phyloP scores from a whole-genome alignment of 2,329 filamentous ascomycete genomes.

The Aurifilum marmelostoma region DNA sequence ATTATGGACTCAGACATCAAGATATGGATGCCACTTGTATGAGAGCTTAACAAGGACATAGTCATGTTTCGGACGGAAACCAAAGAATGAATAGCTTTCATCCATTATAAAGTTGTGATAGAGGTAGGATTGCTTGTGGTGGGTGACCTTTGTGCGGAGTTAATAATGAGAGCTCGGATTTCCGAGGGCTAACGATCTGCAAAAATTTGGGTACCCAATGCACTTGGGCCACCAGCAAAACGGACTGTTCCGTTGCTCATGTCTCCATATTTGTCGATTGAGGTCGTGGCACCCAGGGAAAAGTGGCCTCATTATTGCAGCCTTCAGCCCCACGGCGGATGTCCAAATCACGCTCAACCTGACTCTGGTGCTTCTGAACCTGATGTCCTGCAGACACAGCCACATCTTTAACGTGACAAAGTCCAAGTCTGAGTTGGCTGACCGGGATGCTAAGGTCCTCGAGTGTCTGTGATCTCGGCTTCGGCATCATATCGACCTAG shows the following conservation, averaged over 20 bases:
- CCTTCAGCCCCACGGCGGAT: neutral
- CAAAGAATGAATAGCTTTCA: neutral
- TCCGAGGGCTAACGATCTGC: neutral
- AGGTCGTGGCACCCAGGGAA: neutral
- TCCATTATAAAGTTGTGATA: neutral
- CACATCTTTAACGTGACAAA: slow-evolving; percentile 4
- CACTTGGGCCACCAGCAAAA: neutral
- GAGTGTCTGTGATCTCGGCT: neutral
- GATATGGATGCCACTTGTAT: no score
- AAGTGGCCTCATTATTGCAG: neutral
- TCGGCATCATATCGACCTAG: neutral
- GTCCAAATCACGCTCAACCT: neutral
- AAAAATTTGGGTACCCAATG: neutral
- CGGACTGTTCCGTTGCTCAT: neutral
- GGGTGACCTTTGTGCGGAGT: neutral
- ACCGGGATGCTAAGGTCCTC: neutral
- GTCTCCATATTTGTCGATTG: neutral
- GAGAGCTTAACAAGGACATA: neutral
- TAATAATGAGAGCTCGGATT: neutral
- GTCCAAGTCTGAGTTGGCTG: neutral
- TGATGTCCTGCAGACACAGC: neutral
- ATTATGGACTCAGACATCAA: no score
- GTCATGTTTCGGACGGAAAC: neutral
- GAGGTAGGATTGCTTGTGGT: neutral
- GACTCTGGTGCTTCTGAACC: neutral